phyloP scores from a whole-genome alignment of 257 asterid species.

The Nicotiana tabacum region DNA sequence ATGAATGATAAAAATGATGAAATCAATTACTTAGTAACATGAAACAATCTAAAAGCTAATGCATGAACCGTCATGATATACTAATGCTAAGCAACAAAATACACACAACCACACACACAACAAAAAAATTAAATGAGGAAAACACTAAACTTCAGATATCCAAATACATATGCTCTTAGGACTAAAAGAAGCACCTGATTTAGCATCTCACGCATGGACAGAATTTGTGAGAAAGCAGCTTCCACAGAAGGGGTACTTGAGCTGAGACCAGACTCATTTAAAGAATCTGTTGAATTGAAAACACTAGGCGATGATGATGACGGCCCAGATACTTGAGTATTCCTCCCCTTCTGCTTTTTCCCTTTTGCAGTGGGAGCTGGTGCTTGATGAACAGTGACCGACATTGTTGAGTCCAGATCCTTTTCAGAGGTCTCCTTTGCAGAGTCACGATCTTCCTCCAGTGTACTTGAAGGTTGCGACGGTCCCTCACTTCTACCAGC shows the following conservation, averaged over 20 bases:
- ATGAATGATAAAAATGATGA: not conserved
- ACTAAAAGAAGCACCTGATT: conserved; percentile 56
- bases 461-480: conserved; percentile 37
- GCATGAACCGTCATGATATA: not conserved
- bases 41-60: not conserved
- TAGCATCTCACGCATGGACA: conserved; percentile 71
- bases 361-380: conserved; percentile 49
- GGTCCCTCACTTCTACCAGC: conserved; percentile 37
- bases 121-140: not conserved
- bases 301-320: conserved; percentile 47
- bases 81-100: not conserved
- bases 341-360: conserved; percentile 75
- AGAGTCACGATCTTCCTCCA: conserved; percentile 44
- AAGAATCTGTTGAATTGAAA: conserved; percentile 54
- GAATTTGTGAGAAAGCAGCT: conserved; percentile 43
- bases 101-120: not conserved
- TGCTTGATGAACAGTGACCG: conserved; percentile 38
- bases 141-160: not conserved
- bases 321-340: conserved; percentile 49
- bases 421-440: conserved; percentile 42
- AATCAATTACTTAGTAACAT: not conserved
- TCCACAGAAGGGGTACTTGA: conserved; percentile 42
- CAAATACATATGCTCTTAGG: not conserved
- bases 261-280: conserved; percentile 49
- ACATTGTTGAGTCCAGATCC: conserved; percentile 35